phyloP scores from a whole-genome alignment of 2,329 filamentous ascomycete genomes.

The Colletotrichum caudatum region DNA sequence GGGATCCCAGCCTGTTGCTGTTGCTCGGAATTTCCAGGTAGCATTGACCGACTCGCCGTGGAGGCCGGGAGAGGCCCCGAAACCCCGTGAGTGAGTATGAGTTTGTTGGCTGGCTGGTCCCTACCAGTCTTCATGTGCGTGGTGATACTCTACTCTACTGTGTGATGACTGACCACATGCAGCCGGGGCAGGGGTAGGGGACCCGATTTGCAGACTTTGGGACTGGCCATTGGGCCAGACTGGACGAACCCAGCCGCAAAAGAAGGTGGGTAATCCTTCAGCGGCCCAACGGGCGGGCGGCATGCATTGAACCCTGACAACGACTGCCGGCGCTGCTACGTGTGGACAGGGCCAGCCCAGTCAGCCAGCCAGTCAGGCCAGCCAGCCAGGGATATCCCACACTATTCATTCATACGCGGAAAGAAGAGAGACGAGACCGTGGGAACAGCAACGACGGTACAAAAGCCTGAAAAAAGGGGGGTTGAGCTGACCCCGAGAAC shows the following conservation, averaged over 20 bases:
- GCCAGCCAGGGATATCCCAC: not conserved
- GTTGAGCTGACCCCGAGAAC: constrained; percentile 3
- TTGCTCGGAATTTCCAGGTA: not conserved
- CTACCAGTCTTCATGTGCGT: not conserved
- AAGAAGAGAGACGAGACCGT: constrained; percentile 10
- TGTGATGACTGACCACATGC: not conserved
- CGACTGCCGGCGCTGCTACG: not conserved
- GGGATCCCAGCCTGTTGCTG: not conserved
- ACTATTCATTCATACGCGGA: too few species aligned
- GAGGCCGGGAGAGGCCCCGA: not conserved
- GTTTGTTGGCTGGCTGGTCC: not conserved
- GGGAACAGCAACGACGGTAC: constrained; percentile 1
- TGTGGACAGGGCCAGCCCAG: not conserved
- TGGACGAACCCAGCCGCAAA: constrained; percentile 16
- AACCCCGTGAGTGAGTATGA: not conserved
- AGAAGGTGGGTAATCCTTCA: constrained; percentile 22
- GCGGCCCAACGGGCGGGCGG: constrained; percentile 3
- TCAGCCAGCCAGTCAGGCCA: too few species aligned
- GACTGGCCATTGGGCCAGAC: not conserved
- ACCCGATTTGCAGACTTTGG: not conserved
- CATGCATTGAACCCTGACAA: constrained; percentile 17
- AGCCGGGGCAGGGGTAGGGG: not conserved
- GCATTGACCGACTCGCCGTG: constrained; percentile 6
- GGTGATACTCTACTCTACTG: too few species aligned
- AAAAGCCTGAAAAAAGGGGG: not conserved